Percentiles rank a stretch among this genome's conserved stretches.
phyloP scores from a whole-genome alignment of 2,329 filamentous ascomycete genomes.

The Xylariaceae sp. region DNA sequence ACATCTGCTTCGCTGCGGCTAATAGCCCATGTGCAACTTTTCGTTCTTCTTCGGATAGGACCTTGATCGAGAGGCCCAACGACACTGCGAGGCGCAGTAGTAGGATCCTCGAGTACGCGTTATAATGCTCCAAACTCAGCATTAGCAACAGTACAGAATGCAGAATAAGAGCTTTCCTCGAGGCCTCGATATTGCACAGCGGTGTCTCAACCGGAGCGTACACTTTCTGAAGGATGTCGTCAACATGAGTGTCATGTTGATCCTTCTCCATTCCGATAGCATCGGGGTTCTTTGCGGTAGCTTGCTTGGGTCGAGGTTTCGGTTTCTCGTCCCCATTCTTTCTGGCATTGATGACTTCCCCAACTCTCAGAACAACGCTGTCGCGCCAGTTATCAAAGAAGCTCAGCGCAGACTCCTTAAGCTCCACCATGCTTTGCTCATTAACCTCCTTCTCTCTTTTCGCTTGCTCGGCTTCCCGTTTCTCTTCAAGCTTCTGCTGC shows the following conservation, averaged over 20 bases:
- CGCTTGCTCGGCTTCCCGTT: constrained; percentile 18
- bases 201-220: constrained; percentile 62
- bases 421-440: constrained; percentile 23
- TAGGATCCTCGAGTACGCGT: constrained; percentile 68
- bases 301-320: constrained; percentile 17
- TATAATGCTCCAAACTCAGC: constrained; percentile 75
- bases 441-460: constrained; percentile 27
- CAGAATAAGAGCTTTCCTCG: constrained; percentile 64
- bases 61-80: constrained; percentile 62
- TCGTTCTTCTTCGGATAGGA: constrained; percentile 69
- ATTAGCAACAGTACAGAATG: constrained; percentile 71
- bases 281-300: not conserved
- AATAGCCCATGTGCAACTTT: constrained; percentile 74
- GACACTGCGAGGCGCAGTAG: constrained; percentile 69
- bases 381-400: constrained; percentile 33
- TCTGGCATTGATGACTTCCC: constrained; percentile 28
- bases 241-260: constrained; percentile 42
- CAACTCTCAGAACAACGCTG: constrained; percentile 28
- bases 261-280: constrained; percentile 13
- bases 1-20: constrained; percentile 65
- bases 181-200: constrained; percentile 57
- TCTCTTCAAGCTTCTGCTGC: constrained; percentile 15
- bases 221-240: constrained; percentile 48
- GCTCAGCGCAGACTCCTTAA: constrained; percentile 26
- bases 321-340: constrained; percentile 20